These are phyloP conservation scores for Penicillium aurantiogriseum DNA, from an alignment of 2,329 filamentous ascomycete species.

Conservation along the genomic window DNA sequence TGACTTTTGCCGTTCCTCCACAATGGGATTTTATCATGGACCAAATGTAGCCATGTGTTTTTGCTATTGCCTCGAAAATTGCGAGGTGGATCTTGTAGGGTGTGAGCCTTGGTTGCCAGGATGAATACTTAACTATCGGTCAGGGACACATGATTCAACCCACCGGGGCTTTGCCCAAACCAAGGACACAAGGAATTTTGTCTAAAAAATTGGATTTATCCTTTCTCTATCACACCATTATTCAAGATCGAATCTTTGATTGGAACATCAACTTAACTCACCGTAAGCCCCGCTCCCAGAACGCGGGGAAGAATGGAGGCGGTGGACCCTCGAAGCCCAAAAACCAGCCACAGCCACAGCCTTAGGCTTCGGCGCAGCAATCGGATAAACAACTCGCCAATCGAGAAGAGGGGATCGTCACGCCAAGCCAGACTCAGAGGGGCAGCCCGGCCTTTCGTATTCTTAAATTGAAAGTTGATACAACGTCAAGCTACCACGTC, in stretches of 20 bases:
- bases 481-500: slow-evolving; percentile 17
- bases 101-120: neutral
- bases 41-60: neutral
- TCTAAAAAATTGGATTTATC: neutral
- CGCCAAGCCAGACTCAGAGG: slow-evolving; percentile 17
- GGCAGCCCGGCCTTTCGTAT: slow-evolving; percentile 10
- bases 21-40: neutral
- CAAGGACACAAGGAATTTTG: neutral
- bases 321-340: neutral
- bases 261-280: neutral
- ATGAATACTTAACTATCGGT: neutral
- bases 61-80: neutral
- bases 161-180: neutral
- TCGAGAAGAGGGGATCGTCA: slow-evolving; percentile 16
- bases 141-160: neutral
- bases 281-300: neutral
- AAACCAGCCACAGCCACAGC: neutral
- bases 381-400: slow-evolving; percentile 8
- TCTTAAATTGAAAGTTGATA: slow-evolving; percentile 13
- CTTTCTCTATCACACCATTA: neutral
- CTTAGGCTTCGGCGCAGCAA: neutral
- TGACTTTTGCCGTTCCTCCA: neutral
- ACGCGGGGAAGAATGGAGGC: slow-evolving; percentile 1
- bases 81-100: neutral
- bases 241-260: neutral